Evolutionary conservation across 164 flowering plant species (phyloP), one percentile per base, ranked within the genome.

Genomic region (Litsea cubeba): DNA sequence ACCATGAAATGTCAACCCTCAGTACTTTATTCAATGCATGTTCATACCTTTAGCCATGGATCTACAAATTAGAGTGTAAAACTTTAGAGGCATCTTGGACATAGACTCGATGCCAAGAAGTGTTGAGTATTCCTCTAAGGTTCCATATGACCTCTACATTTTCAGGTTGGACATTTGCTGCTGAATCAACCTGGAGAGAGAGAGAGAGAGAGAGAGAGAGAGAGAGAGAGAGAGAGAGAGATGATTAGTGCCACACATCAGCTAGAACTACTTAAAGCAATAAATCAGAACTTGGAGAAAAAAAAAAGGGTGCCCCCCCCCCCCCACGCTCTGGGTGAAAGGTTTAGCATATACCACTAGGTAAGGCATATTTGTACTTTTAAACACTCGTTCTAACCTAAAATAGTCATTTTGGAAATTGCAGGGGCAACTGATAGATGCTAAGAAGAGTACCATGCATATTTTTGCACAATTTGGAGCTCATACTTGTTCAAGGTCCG

Each of bases 91-190:
- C 74, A 50, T 50, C 50, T 58, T 83, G 87, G 67, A 91, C 91
- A 0, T 84, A 87, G 65, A 95, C 93, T 72, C 91, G 82, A 71
- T 95, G 99, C 99, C 99, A 95, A 65, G 97, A 95, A 57, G 97
- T 95, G 81, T 95, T 95, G 22, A 93, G 84, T 65, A 93, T 83
- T 23, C 98, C 98, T 79, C 98, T 84, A 83, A 95, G 77, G 83
- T 95, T 95, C 98, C 98, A 95, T 46, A 95, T 84, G 22, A 12
- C 85, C 60, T 87, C 87, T 74, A 89, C 97, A 28, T 75, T 88
- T 83, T 86, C 93, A 26, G 99, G 97, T 75, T 95, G 97, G 71
- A 95, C 94, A 84, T 95, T 95, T 73, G 87, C 95, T 7, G 97
- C 93, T 26, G 77, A 50, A 74, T 92, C 98, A 70, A 92, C 98